Conservation (phyloP, 2,329 filamentous ascomycete species). For the Botrytis tulipae region DNA sequence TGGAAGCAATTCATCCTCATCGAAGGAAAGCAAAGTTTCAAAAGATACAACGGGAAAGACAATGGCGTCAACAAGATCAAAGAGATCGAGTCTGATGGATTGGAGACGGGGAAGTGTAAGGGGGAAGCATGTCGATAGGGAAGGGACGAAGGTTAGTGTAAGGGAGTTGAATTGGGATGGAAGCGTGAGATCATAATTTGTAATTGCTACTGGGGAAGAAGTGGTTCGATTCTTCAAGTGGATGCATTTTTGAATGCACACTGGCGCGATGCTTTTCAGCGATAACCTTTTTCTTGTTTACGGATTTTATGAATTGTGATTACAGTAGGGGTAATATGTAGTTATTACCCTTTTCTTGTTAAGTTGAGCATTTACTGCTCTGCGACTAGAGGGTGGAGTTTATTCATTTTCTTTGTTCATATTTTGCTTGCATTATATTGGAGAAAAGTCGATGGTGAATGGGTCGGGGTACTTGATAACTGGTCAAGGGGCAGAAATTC, state of each 20-base stretch:
- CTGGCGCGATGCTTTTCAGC: slow-evolving; percentile 16
- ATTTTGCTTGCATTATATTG: not conserved
- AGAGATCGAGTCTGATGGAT: slow-evolving; percentile 21
- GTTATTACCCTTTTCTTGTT: not conserved
- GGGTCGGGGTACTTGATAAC: not conserved
- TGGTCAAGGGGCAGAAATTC: not conserved
- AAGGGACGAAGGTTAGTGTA: slow-evolving; percentile 13
- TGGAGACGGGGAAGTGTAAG: slow-evolving; percentile 17
- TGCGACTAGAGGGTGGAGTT: not conserved
- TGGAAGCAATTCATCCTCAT: slow-evolving; percentile 15
- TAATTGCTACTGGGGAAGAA: not conserved
- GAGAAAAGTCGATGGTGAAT: not conserved
- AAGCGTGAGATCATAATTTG: slow-evolving; percentile 18
- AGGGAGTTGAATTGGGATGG: slow-evolving; percentile 20
- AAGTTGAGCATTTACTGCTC: not conserved
- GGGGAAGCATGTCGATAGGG: slow-evolving; percentile 6
- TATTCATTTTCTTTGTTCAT: slow-evolving; percentile 13
- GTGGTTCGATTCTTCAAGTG: slow-evolving; percentile 7
- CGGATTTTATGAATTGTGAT: slow-evolving; percentile 19
- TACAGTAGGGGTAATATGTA: not conserved
- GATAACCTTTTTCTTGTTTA: slow-evolving; percentile 15
- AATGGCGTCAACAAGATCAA: slow-evolving; percentile 11
- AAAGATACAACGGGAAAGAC: slow-evolving; percentile 20
- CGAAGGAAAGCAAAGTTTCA: slow-evolving; percentile 1
- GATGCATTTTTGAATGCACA: slow-evolving; percentile 13